A percentile compares a stretch with the other conserved stretches of the same genome.
Conservation (phyloP, 2,329 filamentous ascomycete species). For the Capronia americana region DNA sequence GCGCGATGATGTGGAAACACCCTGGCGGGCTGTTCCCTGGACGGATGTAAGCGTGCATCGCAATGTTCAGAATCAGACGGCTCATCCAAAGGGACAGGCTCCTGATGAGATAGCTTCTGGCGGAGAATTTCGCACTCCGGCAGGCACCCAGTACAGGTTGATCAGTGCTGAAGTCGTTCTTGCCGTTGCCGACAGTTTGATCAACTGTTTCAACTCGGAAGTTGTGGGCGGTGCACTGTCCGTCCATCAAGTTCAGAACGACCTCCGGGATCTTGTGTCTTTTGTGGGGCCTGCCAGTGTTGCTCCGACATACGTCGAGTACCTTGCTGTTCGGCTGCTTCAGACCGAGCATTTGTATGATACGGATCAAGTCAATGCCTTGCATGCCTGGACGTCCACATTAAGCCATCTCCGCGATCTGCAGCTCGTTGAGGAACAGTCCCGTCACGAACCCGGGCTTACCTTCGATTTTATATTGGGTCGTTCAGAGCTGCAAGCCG, state of each 20-base stretch:
- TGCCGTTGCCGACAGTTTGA: conserved; percentile 60
- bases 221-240: conserved; percentile 27
- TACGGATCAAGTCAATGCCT: conserved; percentile 52
- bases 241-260: conserved; percentile 7
- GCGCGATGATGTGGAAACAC: conserved; percentile 38
- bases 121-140: conserved; percentile 31
- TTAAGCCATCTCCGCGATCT: conserved; percentile 20
- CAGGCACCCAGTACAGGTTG: conserved; percentile 53
- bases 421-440: conserved; percentile 3
- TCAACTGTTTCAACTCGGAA: conserved; percentile 53
- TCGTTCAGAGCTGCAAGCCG: conserved; percentile 31
- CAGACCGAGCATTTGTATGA: conserved; percentile 57
- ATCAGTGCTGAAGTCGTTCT: conserved; percentile 65
- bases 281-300: conserved; percentile 45
- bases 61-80: conserved; percentile 33
- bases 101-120: conserved; percentile 1
- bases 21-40: conserved; percentile 54
- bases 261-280: conserved; percentile 51
- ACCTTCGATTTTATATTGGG: conserved; percentile 29
- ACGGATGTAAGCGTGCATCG: conserved; percentile 20
- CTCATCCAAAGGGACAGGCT: background rate
- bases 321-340: conserved; percentile 56
- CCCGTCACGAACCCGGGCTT: conserved; percentile 11
- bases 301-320: conserved; percentile 44
- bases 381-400: conserved; percentile 41